These are phyloP conservation scores for Pseudomonodictys pantanalensis DNA, from an alignment of 495 filamentous ascomycete genomes.

Conservation along the genomic window DNA sequence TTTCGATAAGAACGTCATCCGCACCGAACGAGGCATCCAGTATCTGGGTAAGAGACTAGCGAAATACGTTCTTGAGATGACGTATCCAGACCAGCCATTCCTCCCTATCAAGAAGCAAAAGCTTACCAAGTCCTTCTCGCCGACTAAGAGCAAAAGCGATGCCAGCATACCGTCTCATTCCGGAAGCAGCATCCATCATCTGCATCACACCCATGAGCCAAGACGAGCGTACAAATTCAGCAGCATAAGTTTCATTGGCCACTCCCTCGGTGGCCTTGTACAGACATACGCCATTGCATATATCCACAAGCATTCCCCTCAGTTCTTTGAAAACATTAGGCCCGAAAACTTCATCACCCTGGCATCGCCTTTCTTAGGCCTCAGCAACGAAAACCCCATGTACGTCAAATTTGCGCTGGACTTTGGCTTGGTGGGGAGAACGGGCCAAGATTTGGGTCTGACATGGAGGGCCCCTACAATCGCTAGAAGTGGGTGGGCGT, in stretches of 20 bases:
- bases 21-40: constrained; percentile 92
- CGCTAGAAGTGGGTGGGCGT: constrained; percentile 81
- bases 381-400: constrained; percentile 95
- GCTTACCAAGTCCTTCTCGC: constrained; percentile 34
- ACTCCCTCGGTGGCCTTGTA: constrained; percentile 86
- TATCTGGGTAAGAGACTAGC: constrained; percentile 93
- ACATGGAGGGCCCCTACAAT: constrained; percentile 88
- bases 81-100: constrained; percentile 87
- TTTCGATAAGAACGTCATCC: constrained; percentile 82
- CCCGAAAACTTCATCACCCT: constrained; percentile 94
- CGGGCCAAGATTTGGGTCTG: constrained; percentile 89
- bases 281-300: constrained; percentile 97
- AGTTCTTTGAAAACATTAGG: constrained; percentile 81
- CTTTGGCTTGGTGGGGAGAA: constrained; percentile 90
- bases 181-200: constrained; percentile 53
- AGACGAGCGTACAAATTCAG: constrained; percentile 79
- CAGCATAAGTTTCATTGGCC: constrained; percentile 92
- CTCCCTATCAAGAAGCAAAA: constrained; percentile 59
- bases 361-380: constrained; percentile 83
- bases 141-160: constrained; percentile 33
- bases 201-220: constrained; percentile 38
- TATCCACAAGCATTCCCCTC: constrained; percentile 91
- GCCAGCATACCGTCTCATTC: constrained; percentile 48
- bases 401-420: constrained; percentile 97
- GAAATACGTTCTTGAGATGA: constrained; percentile 83